These are phyloP conservation scores for Lumnitzera racemosa DNA, from an alignment of 345 rosid species.

Conservation along the genomic window DNA sequence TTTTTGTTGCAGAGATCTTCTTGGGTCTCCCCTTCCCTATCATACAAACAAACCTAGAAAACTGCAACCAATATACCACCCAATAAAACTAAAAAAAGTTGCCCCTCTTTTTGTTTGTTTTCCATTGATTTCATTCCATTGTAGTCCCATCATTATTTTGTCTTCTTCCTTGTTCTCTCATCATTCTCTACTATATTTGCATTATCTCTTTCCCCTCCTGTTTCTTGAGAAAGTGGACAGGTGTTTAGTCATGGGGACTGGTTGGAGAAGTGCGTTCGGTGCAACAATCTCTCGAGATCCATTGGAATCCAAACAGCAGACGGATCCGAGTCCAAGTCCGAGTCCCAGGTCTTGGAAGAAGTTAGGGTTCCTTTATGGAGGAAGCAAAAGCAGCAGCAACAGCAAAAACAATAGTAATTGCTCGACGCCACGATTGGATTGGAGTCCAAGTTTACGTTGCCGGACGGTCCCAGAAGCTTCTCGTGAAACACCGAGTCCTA, in stretches of 20 bases:
- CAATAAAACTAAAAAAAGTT: background rate
- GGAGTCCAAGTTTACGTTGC: constrained; percentile 12
- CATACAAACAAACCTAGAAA: background rate
- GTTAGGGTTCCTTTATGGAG: constrained; percentile 45
- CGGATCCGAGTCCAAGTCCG: constrained; percentile 14
- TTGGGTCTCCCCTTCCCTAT: constrained; percentile 11
- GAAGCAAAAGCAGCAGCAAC: no score
- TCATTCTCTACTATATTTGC: no score
- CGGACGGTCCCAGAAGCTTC: constrained; percentile 11
- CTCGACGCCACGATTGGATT: constrained; percentile 42
- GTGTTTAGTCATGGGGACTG: constrained; percentile 55
- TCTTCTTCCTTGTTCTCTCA: no score
- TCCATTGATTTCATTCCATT: no score
- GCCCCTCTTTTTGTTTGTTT: no score
- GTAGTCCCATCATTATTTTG: no score
- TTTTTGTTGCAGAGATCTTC: constrained; percentile 20
- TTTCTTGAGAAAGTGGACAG: background rate
- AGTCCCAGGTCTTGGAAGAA: constrained; percentile 39
- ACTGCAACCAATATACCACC: background rate
- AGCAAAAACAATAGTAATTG: constrained; percentile 35
- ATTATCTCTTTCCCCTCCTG: constrained; percentile 8
- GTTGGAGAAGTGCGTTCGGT: constrained; percentile 97
- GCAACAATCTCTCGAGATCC: constrained; percentile 60
- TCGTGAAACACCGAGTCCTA: constrained; percentile 2
- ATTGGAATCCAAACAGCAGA: background rate